phyloP scores from a whole-genome alignment of 1,284 basidiomycete species.

The Taiwanofungus camphoratus region DNA sequence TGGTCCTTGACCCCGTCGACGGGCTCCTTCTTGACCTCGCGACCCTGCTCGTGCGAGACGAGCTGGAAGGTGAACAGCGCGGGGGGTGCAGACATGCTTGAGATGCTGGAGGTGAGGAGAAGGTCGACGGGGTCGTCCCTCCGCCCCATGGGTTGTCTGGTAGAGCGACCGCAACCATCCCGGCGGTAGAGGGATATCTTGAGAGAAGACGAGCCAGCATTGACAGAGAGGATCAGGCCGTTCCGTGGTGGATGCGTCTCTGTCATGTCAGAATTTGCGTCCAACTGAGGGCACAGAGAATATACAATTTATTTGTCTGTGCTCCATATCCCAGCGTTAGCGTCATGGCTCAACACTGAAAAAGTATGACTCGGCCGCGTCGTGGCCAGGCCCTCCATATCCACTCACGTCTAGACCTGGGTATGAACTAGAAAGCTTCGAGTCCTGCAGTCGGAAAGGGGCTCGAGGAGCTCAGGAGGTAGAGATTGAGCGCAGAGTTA shows the following conservation, averaged over 20 bases:
- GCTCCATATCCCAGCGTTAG: no score
- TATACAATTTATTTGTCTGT: no score
- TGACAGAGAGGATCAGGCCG: slow-evolving; percentile 52
- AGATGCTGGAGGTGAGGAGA: slow-evolving; percentile 44
- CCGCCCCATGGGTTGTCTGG: background rate
- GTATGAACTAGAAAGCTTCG: no score
- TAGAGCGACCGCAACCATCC: slow-evolving; percentile 1
- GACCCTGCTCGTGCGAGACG: slow-evolving; percentile 19
- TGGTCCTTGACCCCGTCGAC: slow-evolving; percentile 45
- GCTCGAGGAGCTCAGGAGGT: no score
- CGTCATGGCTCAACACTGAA: no score
- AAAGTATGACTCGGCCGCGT: no score
- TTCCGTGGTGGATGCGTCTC: slow-evolving; percentile 10
- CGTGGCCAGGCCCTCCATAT: no score
- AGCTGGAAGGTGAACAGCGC: slow-evolving; percentile 43
- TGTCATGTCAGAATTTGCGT: slow-evolving; percentile 3
- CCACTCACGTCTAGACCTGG: no score
- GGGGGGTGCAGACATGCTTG: slow-evolving; percentile 52
- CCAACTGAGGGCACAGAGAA: background rate
- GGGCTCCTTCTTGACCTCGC: slow-evolving; percentile 33
- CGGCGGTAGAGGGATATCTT: slow-evolving; percentile 60
- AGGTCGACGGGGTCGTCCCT: slow-evolving; percentile 36
- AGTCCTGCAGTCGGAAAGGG: no score
- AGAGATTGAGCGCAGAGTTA: no score
- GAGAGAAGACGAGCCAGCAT: slow-evolving; percentile 73